Evolutionary conservation across 2,329 filamentous ascomycete genomes (phyloP).

Genomic region (Fusarium keratoplasticum): DNA sequence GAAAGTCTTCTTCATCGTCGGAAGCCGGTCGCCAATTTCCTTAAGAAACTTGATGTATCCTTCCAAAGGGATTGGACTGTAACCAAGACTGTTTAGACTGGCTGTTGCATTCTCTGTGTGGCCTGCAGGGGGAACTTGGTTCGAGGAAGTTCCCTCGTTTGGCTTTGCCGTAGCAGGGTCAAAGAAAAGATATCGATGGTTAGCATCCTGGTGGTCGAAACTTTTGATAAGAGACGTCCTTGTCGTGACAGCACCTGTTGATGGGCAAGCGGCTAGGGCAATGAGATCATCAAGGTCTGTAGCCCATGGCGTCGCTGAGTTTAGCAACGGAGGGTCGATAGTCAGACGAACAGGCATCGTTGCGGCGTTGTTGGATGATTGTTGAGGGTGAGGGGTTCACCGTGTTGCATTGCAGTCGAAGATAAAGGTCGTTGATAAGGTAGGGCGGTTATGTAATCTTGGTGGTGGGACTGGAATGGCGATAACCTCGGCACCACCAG

Average conservation of each 20-base stretch:
- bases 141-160: conserved; percentile 35
- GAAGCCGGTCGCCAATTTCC: conserved; percentile 53
- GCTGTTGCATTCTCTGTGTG: conserved; percentile 47
- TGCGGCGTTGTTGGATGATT: neutral
- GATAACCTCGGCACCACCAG: neutral
- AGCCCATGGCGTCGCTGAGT: conserved; percentile 82
- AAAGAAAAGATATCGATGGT: conserved; percentile 77
- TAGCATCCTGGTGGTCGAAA: conserved; percentile 69
- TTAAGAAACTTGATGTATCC: conserved; percentile 69
- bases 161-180: conserved; percentile 51
- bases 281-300: conserved; percentile 72
- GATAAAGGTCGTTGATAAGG: neutral
- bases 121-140: conserved; percentile 20
- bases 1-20: conserved; percentile 63
- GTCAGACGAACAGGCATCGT: conserved; percentile 49
- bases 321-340: conserved; percentile 75
- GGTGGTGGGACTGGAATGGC: neutral
- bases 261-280: conserved; percentile 68
- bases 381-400: neutral
- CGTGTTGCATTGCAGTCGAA: neutral
- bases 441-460: neutral
- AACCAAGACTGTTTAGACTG: conserved; percentile 78
- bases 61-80: conserved; percentile 72
- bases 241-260: conserved; percentile 80
- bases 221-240: conserved; percentile 75